Conservation (phyloP, 768 basidiomycete genomes). For the Tulasnella calospora region DNA sequence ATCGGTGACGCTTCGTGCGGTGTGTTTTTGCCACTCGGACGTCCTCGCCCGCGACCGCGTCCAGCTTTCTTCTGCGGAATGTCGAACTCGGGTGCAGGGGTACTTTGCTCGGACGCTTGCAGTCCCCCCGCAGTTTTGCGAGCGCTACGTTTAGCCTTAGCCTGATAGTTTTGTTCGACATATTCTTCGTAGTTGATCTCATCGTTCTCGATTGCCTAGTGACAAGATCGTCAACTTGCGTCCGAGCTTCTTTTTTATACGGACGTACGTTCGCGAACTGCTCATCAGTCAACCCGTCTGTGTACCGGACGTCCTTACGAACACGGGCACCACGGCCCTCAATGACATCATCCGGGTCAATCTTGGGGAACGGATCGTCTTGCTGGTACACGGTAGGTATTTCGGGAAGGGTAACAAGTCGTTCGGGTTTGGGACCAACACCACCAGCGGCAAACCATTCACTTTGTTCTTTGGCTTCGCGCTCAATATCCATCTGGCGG, state of each 20-base stretch:
- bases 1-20: constrained; percentile 25
- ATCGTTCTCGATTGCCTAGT: constrained; percentile 34
- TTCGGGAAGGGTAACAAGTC: constrained; percentile 80
- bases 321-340: constrained; percentile 83
- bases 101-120: constrained; percentile 16
- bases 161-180: constrained; percentile 31
- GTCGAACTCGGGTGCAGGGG: constrained; percentile 32
- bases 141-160: constrained; percentile 19
- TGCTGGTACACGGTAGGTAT: constrained; percentile 87
- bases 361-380: constrained; percentile 61
- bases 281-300: constrained; percentile 89
- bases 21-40: constrained; percentile 11
- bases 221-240: not conserved
- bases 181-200: constrained; percentile 33
- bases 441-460: constrained; percentile 69
- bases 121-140: constrained; percentile 6
- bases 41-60: constrained; percentile 18
- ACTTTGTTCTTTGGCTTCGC: constrained; percentile 61
- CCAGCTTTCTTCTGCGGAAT: constrained; percentile 68
- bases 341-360: constrained; percentile 54
- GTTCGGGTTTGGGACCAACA: constrained; percentile 68
- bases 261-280: constrained; percentile 78
- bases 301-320: constrained; percentile 82
- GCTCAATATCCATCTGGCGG: constrained; percentile 73
- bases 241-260: constrained; percentile 4